Base-by-base conservation (phyloP, 2,329 filamentous ascomycete species). In the Arthrobotrys musiformis region DNA sequence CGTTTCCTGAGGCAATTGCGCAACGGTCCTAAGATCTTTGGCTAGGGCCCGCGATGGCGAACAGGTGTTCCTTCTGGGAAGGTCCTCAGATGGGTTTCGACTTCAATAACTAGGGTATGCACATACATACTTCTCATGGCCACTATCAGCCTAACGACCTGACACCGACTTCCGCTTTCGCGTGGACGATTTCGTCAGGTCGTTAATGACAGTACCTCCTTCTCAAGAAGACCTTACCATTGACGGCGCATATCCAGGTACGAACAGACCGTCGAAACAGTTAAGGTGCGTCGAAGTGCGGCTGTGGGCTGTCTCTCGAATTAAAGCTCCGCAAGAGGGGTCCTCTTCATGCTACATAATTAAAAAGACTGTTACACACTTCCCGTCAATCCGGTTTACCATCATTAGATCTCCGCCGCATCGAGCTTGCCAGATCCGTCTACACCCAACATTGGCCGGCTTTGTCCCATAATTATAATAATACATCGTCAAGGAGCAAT, bases 391-490 rank as follows among this genome's bases (percentile, higher is more conserved):
- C 42, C 24, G 42, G 42, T 56, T 52, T 50, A 19, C 30, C 26
- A 17, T 17, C 44, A 15, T 33, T 1, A 61, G 58, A 63, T 46
- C 46, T 52, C 33, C 56, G 37, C 58, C 58, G 58, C 68, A 44
- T 72, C 56, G 26, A 72, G 35, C 58, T 72, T 64, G 37, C 68
- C 58, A 72, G 68, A 72, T 72, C 68, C 68, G 68, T 72, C 68
- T 46, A 72, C n/a, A 24, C 42, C n/a, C 46, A 56, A 56, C 46
- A 46, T 54, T 48, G 9, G 13, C 37, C 1, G 48, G 4, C 46
- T 37, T 52, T 40, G 52, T 61, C 40, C 24, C 42, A 40, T 56
- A 33, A 44, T 54, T 30, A 35, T 54, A 33, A 44, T 54, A 17
- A 35, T 54, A 69, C 33, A 46, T 50, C 17, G 9, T 37, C 46